Evolutionary conservation across 805 yeast species (phyloP).

Genomic region (Zygosaccharomyces pseudorouxii): DNA sequence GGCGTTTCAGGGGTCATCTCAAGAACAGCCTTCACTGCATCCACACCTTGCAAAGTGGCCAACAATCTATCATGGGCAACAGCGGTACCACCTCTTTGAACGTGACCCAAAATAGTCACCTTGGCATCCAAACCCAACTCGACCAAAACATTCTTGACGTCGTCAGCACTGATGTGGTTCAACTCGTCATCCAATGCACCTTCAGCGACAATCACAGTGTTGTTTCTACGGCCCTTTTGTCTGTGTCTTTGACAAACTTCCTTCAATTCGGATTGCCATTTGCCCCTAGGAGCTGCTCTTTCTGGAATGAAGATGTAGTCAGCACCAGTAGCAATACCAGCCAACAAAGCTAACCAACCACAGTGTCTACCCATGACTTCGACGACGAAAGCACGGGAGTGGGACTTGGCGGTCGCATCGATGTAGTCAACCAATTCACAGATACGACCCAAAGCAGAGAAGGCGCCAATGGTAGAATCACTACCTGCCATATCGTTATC

Average conservation of each 20-base stretch:
- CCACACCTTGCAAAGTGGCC: constrained; percentile 96
- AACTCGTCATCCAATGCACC: constrained; percentile 88
- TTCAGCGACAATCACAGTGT: constrained; percentile 95
- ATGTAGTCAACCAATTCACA: constrained; percentile 93
- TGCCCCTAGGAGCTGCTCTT: constrained; percentile 68
- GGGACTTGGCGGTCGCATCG: constrained; percentile 96
- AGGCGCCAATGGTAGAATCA: constrained; percentile 95
- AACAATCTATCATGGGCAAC: constrained; percentile 89
- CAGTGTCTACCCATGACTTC: constrained; percentile 99
- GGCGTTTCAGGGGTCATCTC: constrained; percentile 86
- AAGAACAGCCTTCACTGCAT: constrained; percentile 90
- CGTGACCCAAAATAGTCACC: constrained; percentile 93
- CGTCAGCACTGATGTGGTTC: constrained; percentile 72
- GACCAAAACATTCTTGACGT: constrained; percentile 77
- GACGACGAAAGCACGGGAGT: constrained; percentile 93
- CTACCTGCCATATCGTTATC: constrained; percentile 98
- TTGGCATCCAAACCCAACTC: constrained; percentile 89
- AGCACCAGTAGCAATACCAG: constrained; percentile 95
- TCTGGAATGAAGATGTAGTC: constrained; percentile 94
- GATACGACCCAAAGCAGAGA: constrained; percentile 86
- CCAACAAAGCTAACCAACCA: constrained; percentile 98
- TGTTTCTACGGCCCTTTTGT: constrained; percentile 82
- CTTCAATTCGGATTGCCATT: constrained; percentile 80
- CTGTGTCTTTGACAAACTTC: constrained; percentile 75
- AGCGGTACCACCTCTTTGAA: constrained; percentile 98